Base-by-base conservation (phyloP, 495 filamentous ascomycete species). In the Podospora pseudoanserina region DNA sequence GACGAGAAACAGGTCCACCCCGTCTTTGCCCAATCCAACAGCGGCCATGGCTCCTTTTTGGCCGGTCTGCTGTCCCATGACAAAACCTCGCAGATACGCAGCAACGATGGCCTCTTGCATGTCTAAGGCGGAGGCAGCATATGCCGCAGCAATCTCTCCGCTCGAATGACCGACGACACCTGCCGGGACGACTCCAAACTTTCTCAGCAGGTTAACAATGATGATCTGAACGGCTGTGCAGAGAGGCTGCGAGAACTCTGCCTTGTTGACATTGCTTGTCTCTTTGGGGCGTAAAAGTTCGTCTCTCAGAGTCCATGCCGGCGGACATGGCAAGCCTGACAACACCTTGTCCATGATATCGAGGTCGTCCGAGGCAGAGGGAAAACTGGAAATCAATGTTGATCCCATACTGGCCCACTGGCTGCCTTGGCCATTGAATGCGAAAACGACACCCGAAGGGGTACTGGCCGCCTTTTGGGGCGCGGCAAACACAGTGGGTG, bases 161-260 rank as follows among this genome's bases (percentile, higher is more conserved):
- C 79, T 84, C 0, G 86, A 88, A 68, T 90, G 87, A 23, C 88
- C 88, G 2, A 88, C 79, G 0, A 89, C 84, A 7, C 80, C 79
- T 1, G 69, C 55, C 0, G 82, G 79, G 1, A 53, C 32, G 15
- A 89, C 71, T 2, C 80, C 82, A 55, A 79, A 78, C 0, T 60
- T 71, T 0, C 55, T 27, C 0, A 89, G 71, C 0, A 88, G 63
- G 5, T 85, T 77, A 0, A 86, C 81, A 2, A 88, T 67, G 0
- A 79, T 54, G 18, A 86, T 73, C 62, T 86, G 82, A 0, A 86
- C 30, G 0, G 83, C 81, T 0, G 83, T 83, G 49, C 82, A 83
- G 0, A 85, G 60, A 0, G 86, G 83, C 62, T 86, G 84, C 0
- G 81, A 80, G 0, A 86, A 15, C 2, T 64, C 77, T 0, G 81